Conservation (phyloP, 768 basidiomycete genomes). For the Xerocomellus amylosporus region DNA sequence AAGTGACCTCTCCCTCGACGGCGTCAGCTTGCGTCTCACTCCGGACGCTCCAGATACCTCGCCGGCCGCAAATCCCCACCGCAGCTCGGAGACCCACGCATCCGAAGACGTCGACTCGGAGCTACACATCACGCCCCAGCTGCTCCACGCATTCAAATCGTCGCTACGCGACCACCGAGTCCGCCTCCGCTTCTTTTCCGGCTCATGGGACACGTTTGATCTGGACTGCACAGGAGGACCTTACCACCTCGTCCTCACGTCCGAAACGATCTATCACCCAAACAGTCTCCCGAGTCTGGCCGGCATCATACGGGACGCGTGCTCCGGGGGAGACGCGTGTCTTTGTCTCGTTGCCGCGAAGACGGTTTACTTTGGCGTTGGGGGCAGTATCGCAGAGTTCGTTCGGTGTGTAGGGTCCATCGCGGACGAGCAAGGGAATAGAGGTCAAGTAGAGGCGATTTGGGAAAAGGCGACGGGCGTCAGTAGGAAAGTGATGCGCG, state of each 20-base stretch:
- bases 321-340: conserved; percentile 19
- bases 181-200: conserved; percentile 71
- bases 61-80: conserved; percentile 49
- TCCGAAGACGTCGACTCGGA: conserved; percentile 41
- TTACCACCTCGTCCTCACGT: conserved; percentile 79
- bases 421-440: background rate
- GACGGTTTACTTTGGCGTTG: conserved; percentile 92
- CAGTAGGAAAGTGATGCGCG: conserved; percentile 64
- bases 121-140: conserved; percentile 59
- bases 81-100: conserved; percentile 29
- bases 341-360: conserved; percentile 85
- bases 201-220: conserved; percentile 71
- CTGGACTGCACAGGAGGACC: conserved; percentile 29
- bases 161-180: conserved; percentile 57
- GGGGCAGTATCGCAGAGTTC: conserved; percentile 82
- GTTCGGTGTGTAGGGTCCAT: conserved; percentile 42
- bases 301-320: conserved; percentile 44
- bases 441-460: conserved; percentile 53
- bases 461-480: conserved; percentile 70
- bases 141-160: conserved; percentile 60
- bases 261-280: conserved; percentile 87
- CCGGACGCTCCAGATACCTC: conserved; percentile 51
- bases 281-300: conserved; percentile 63
- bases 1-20: conserved; percentile 29
- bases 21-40: background rate